A percentile compares a stretch with the other conserved stretches of the same genome.
phyloP scores from a whole-genome alignment of 2,329 filamentous ascomycete genomes.

The Colletotrichum sp. region DNA sequence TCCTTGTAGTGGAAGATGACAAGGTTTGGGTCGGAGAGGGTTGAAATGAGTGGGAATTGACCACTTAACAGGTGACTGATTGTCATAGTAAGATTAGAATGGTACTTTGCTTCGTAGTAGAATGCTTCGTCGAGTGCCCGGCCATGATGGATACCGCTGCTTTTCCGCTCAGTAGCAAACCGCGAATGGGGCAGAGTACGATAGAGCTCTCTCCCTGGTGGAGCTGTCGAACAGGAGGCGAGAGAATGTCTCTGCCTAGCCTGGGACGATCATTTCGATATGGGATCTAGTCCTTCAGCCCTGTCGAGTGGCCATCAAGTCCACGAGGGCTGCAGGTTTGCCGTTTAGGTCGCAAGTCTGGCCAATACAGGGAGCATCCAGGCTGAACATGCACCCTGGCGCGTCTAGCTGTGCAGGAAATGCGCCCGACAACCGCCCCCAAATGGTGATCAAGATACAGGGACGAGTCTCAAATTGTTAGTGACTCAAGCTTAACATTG shows the following conservation, averaged over 20 bases:
- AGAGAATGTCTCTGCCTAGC: conserved; percentile 16
- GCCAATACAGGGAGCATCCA: not conserved
- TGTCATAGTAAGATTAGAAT: not conserved
- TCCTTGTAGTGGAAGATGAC: not conserved
- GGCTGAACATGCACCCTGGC: not conserved
- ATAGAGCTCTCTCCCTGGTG: not conserved
- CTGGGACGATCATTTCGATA: not conserved
- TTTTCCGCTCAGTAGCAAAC: not conserved
- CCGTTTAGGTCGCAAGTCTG: not conserved
- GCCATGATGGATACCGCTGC: not conserved
- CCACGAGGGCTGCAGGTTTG: not conserved
- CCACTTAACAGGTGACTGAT: not conserved
- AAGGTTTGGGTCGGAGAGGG: not conserved
- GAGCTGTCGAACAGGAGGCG: not conserved
- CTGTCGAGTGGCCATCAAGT: not conserved
- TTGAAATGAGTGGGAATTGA: not conserved
- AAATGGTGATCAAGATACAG: not conserved
- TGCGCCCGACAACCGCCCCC: not conserved
- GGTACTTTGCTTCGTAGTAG: not conserved
- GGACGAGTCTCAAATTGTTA: not conserved
- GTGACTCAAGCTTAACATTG: not conserved
- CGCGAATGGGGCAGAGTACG: not conserved
- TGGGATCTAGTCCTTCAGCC: not conserved
- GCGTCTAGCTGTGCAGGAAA: not conserved
- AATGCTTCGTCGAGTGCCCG: not conserved